Percentiles rank a stretch among this genome's conserved stretches.
These are phyloP conservation scores for Solanum hybrid DNA, from an alignment of 305 asterid genomes.

Conservation along the genomic window DNA sequence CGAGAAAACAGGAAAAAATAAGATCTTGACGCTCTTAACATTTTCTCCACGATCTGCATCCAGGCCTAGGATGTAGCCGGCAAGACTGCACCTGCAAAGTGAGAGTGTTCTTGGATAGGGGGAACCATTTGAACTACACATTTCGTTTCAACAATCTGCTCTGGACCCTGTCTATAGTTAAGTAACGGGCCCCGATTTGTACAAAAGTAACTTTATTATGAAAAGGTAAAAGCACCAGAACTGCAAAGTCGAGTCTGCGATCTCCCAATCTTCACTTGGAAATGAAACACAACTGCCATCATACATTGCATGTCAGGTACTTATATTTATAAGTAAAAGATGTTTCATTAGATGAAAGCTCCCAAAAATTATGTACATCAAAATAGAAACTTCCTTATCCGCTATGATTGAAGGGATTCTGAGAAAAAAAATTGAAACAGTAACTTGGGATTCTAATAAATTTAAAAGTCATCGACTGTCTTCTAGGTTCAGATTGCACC, in stretches of 20 bases:
- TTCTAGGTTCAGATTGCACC: neutral
- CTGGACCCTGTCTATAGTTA: neutral
- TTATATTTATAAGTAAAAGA: neutral
- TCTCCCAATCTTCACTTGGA: constrained; percentile 87
- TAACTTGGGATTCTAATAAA: neutral
- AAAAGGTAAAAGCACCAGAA: constrained; percentile 47
- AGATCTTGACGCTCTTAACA: constrained; percentile 41
- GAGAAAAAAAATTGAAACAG: neutral
- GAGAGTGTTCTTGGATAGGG: constrained; percentile 2
- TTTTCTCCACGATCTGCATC: constrained; percentile 37
- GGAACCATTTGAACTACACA: neutral
- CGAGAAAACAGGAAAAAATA: constrained; percentile 57
- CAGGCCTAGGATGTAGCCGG: constrained; percentile 56
- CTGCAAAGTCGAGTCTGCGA: constrained; percentile 80
- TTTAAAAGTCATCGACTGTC: neutral
- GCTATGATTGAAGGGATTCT: neutral
- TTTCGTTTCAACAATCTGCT: neutral
- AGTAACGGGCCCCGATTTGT: neutral
- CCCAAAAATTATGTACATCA: neutral
- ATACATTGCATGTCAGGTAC: constrained; percentile 15
- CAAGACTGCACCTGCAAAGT: constrained; percentile 68
- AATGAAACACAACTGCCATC: constrained; percentile 67
- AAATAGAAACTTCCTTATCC: neutral
- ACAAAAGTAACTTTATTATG: neutral
- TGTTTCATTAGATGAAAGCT: neutral